Base-by-base conservation (phyloP, 139 green algal species). In the Parachlorella kessleri region DNA sequence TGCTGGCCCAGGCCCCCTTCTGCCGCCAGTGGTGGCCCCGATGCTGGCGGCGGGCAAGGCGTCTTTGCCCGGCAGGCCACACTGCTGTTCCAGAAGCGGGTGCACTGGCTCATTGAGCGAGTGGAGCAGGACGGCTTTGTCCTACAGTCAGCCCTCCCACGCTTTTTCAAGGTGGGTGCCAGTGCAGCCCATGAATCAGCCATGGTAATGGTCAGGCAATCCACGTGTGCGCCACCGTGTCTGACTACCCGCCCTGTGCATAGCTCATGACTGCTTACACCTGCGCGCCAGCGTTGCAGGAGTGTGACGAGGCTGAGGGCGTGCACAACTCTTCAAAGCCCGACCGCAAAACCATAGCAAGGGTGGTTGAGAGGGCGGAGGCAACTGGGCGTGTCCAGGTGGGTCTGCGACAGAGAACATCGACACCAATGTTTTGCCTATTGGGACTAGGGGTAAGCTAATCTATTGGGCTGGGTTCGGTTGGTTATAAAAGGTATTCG, bases 321-420 rank as follows among this genome's bases (percentile, higher is more conserved):
- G 35, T 40, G 8, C 3, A 33, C 18, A 30, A 4, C 2, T 42
- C 36, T 6, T 54, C 41, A 10, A 32, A 24, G 64, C 72, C 73
- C 4, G 80, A 85, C 54, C 69, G 73, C 36, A 85, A 85, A 42
- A 75, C 68, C 7, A 68, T 48, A 63, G 35, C 71, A 36, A 63
- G 80, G 35, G 8, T 81, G 10, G 18, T 81, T 18, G 28, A 72
- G 4, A 35, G 42, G 3, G 80, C 75, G 30, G 38, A 33, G 21
- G 75, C 54, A 7, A 59, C 53, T n/a, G 48, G 48, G n/a, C n/a
- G n/a, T n/a, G n/a, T n/a, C n/a, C n/a, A 7, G 18, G 32, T 55
- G 18, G 55, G 33, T 24, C 38, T 5, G 59, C 10, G 48, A 59
- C 48, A 18, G 10, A 10, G 48, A 10, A 59, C 10, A 10, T 18